Percentiles rank a stretch among this genome's conserved stretches.
Conservation (phyloP, 73 alveolate species). For the Tetrahymena thermophila region DNA sequence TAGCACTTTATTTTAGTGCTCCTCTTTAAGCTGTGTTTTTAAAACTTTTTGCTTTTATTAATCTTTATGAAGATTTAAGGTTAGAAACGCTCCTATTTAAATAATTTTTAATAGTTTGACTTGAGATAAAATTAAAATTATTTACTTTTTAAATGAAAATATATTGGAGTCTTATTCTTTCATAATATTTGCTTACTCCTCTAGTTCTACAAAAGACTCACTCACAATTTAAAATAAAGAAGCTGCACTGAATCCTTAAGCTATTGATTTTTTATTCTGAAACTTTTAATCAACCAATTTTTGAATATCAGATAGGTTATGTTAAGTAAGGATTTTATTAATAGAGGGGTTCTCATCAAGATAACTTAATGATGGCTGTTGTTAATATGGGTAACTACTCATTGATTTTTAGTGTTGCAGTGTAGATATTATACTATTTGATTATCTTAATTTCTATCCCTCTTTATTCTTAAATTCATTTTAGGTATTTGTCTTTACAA, state of each 20-base stretch:
- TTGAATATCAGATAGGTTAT: background rate
- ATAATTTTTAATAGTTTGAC: too few species aligned
- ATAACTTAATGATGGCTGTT: background rate
- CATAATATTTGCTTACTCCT: background rate
- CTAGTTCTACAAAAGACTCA: background rate
- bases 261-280: background rate
- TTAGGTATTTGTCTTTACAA: background rate
- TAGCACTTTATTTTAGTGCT: background rate
- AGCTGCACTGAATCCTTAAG: background rate
- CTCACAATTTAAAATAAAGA: background rate
- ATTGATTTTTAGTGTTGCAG: background rate
- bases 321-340: background rate
- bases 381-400: too few species aligned
- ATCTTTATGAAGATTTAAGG: background rate
- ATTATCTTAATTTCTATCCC: background rate
- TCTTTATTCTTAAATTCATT: background rate
- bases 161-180: background rate
- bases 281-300: background rate
- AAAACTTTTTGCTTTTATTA: background rate
- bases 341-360: background rate
- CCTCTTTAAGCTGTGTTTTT: background rate
- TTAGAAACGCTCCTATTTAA: background rate
- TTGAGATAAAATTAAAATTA: background rate
- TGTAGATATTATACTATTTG: background rate
- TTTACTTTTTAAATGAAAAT: background rate